Evolutionary conservation across 2,329 filamentous ascomycete genomes (phyloP), one percentile per base, ranked within the genome.

Genomic region (Penicillium fuscoglaucum): DNA sequence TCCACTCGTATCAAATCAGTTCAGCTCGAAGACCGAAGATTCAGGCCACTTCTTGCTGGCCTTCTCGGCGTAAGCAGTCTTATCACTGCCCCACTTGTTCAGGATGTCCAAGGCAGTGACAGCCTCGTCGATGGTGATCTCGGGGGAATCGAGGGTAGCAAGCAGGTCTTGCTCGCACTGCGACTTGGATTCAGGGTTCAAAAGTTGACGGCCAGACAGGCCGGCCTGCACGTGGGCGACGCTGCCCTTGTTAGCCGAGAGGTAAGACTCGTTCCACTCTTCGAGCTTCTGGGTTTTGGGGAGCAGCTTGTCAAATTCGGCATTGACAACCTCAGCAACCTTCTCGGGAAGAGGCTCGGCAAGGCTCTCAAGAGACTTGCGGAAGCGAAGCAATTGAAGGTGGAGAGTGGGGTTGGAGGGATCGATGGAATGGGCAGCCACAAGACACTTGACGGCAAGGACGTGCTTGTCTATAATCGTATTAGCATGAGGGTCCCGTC

Each of bases 391-490:
- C 31, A 84, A 81, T 72, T 95, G 90, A 69, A 91, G 86, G 70
- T 93, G 87, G n/a, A 93, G 83, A 62, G 83, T 86, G 12, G 90
- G 84, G 68, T 92, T 83, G 46, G 86, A 80, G 3, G 87, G 74
- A 61, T 95, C 87, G 35, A 97, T 80, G 3, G 83, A 80, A 55
- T 86, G 79, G 29, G 91, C 87, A 19, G 90, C 87, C 49, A 90
- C 85, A 54, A 99, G 83, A 75, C 91, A 96, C 69, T 91, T 90
- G 59, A 97, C 82, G 0, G 95, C 93, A 60, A 96, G 88, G 44
- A 96, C 78, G 70, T 90, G 91, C 80, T 97, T 97, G 72, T 87
- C 93, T 93, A 68, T 60, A 35, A 2, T 26, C 40, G 12, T 76
- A 63, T 62, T 56, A 59, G 59, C 64, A 19, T 63, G 51, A 28